Conservation (phyloP, 345 rosid genomes). For the Kandelia obovata region DNA sequence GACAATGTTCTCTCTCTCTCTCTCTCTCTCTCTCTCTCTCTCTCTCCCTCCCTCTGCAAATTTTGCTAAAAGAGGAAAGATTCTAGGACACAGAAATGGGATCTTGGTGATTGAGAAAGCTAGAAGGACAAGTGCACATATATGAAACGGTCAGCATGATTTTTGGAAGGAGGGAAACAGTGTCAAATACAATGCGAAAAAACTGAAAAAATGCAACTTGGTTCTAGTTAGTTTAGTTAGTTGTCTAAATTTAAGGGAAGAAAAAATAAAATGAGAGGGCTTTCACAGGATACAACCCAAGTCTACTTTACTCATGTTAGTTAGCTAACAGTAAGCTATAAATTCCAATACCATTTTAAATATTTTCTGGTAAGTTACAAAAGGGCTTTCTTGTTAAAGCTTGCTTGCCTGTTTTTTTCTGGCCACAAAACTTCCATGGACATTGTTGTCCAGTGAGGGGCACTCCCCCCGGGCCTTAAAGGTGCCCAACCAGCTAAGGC, state of each 20-base stretch:
- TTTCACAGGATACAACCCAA: too few species aligned
- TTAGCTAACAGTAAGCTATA: too few species aligned
- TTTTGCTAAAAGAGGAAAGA: background rate
- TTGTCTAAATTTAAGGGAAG: background rate
- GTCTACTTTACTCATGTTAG: too few species aligned
- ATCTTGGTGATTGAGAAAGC: background rate
- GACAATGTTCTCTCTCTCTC: background rate
- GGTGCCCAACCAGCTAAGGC: too few species aligned
- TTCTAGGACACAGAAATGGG: background rate
- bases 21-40: background rate
- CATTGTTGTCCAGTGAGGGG: too few species aligned
- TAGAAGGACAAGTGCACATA: background rate
- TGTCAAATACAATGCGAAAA: background rate
- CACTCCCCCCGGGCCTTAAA: too few species aligned
- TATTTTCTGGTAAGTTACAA: too few species aligned
- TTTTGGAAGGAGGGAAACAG: constrained; percentile 1
- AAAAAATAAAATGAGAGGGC: too few species aligned
- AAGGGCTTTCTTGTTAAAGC: too few species aligned
- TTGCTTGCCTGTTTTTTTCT: too few species aligned
- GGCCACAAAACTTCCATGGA: too few species aligned
- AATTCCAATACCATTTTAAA: too few species aligned
- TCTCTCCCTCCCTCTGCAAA: background rate
- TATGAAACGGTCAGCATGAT: constrained; percentile 1
- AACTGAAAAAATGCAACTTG: background rate
- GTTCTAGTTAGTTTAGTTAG: constrained; percentile 2